Evolutionary conservation across 192 early-diverging fungal genomes (phyloP).

Genomic region (Spizellomyces punctatus): DNA sequence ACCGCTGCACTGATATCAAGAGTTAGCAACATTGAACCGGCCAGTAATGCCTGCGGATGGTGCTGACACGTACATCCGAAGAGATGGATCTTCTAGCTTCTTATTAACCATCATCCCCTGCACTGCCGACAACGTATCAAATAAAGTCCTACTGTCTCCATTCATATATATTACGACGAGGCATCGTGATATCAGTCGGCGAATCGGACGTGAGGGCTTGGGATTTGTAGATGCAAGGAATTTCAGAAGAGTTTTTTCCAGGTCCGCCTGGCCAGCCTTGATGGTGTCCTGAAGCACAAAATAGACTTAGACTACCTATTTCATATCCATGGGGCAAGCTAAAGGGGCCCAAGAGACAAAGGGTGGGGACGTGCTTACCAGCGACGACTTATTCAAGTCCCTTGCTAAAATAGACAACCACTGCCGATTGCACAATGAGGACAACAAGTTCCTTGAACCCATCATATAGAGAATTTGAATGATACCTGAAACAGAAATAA

Average conservation of each 20-base stretch:
- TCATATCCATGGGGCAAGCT: background rate
- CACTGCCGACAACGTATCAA: slow-evolving; percentile 73
- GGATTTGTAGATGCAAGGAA: slow-evolving; percentile 64
- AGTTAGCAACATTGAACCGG: background rate
- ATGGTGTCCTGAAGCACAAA: slow-evolving; percentile 12
- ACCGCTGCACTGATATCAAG: slow-evolving; percentile 69
- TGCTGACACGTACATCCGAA: slow-evolving; percentile 60
- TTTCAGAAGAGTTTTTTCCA: slow-evolving; percentile 77
- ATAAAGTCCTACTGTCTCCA: slow-evolving; percentile 75
- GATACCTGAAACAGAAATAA: slow-evolving; percentile 74
- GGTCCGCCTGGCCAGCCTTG: slow-evolving; percentile 64
- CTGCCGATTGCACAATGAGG: background rate
- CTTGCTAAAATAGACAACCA: slow-evolving; percentile 86
- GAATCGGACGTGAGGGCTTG: slow-evolving; percentile 68
- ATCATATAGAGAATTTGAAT: background rate
- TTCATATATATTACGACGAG: slow-evolving; percentile 70
- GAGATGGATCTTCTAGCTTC: slow-evolving; percentile 62
- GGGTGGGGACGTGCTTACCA: slow-evolving; percentile 31
- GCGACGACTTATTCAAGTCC: slow-evolving; percentile 57
- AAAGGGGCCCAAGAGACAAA: background rate
- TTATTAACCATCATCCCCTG: slow-evolving; percentile 59
- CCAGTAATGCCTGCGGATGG: background rate
- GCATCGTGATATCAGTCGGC: slow-evolving; percentile 70
- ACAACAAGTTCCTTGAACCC: background rate
- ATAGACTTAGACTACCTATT: background rate